These are phyloP conservation scores for Agrocybe pediades DNA, from an alignment of 768 basidiomycete species.

Conservation along the genomic window DNA sequence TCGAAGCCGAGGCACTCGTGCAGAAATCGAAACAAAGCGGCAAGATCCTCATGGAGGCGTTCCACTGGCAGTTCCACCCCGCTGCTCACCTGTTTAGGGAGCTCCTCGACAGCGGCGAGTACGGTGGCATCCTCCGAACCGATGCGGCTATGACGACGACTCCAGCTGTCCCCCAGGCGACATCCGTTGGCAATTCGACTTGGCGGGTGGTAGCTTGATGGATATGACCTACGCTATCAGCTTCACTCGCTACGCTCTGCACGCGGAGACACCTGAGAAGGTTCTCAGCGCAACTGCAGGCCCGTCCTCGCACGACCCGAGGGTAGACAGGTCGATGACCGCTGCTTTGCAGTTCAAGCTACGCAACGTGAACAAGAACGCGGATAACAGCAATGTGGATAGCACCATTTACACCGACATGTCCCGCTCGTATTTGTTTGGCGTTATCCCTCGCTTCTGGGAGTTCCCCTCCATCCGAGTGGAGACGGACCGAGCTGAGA, in stretches of 20 bases:
- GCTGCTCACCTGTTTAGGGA: conserved; percentile 36
- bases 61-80: conserved; percentile 49
- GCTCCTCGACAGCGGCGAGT: conserved; percentile 56
- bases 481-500: conserved; percentile 42
- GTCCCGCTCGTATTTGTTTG: conserved; percentile 24
- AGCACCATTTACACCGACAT: conserved; percentile 30
- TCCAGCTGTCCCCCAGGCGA: conserved; percentile 33
- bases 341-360: conserved; percentile 41
- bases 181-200: conserved; percentile 52
- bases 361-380: conserved; percentile 9
- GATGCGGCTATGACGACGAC: conserved; percentile 32
- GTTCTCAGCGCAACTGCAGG: conserved; percentile 19
- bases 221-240: conserved; percentile 39
- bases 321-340: conserved; percentile 41
- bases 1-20: conserved; percentile 54
- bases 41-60: conserved; percentile 59
- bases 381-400: conserved; percentile 19
- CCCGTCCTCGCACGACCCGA: conserved; percentile 38
- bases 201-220: conserved; percentile 68
- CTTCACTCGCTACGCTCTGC: conserved; percentile 24
- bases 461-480: conserved; percentile 36
- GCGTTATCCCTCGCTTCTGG: conserved; percentile 44
- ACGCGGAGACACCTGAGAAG: not conserved
- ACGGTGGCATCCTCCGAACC: conserved; percentile 52
- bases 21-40: conserved; percentile 48